Conservation (phyloP, 371 early-diverging fungal genomes). For the Mortierella sp. region DNA sequence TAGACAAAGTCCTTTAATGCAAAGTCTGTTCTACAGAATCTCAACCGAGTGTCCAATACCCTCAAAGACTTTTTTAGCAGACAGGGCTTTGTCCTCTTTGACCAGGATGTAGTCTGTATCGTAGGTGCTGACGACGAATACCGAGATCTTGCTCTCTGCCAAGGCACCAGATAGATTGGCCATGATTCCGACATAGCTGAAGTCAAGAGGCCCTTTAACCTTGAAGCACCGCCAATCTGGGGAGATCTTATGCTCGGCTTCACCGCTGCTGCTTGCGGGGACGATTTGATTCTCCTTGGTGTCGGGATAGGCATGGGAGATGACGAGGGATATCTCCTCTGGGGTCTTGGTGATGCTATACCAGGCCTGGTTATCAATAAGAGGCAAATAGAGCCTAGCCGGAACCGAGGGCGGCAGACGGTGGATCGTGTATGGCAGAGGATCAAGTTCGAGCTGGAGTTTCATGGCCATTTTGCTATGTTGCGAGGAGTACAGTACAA, state of each 20-base stretch:
- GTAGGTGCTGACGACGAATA: slow-evolving; percentile 81
- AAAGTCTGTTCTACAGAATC: slow-evolving; percentile 7
- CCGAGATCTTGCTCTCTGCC: slow-evolving; percentile 67
- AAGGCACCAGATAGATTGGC: slow-evolving; percentile 68
- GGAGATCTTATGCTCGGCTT: slow-evolving; percentile 61
- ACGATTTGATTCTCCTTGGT: slow-evolving; percentile 19
- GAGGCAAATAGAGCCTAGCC: slow-evolving; percentile 44
- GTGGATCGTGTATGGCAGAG: slow-evolving; percentile 46
- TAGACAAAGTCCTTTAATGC: not conserved
- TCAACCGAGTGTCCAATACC: slow-evolving; percentile 40
- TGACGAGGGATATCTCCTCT: slow-evolving; percentile 67
- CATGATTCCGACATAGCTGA: slow-evolving; percentile 80
- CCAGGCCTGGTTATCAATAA: slow-evolving; percentile 61
- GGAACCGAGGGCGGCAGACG: slow-evolving; percentile 41
- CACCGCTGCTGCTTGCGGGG: slow-evolving; percentile 1
- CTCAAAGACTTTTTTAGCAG: slow-evolving; percentile 59
- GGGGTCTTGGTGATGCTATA: slow-evolving; percentile 68
- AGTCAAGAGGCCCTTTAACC: slow-evolving; percentile 79
- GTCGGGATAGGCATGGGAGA: slow-evolving; percentile 54
- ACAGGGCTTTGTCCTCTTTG: slow-evolving; percentile 65
- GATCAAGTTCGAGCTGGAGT: slow-evolving; percentile 32
- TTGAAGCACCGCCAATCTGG: slow-evolving; percentile 70
- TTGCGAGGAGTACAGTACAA: too few species aligned
- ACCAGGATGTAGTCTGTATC: slow-evolving; percentile 86
- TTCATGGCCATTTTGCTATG: slow-evolving; percentile 22